Evolutionary conservation across 208 protist species (phyloP), one percentile per base, ranked within the genome.

Genomic region (Leishmania arabica): DNA sequence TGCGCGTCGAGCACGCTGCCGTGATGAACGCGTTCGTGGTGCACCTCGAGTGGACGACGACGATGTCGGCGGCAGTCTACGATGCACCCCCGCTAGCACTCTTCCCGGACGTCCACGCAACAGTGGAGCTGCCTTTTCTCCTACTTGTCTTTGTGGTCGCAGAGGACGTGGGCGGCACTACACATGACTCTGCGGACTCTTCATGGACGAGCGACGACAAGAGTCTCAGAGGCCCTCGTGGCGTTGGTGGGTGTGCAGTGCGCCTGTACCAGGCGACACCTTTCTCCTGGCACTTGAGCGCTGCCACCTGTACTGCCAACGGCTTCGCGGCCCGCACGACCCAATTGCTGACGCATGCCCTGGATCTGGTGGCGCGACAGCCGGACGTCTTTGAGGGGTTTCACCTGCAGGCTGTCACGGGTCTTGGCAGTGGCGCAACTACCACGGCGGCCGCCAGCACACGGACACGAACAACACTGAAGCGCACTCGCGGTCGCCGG

Each of bases 231-330:
- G 40, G 31, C 17, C 4, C 45, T 45, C n/a, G 31, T 42, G 40
- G 42, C 13, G 54, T 17, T 17, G 42, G 8, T 40, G 27, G 66
- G 3, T 31, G 31, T 49, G 3, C 31, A 4, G 77, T 68, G 53
- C 82, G 73, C 45, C 73, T 85, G 11, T 79, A 82, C 37, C 82
- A 85, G 34, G 82, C 31, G n/a, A 85, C 82, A 1, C 77, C 82
- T 13, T 81, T 85, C 54, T 76, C 82, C 8, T 85, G 82, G 77
- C 51, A 45, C 31, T 1, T 85, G n/a, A 64, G 60, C 31, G 58
- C 9, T 40, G 40, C 49, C 5, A 45, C 21, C 51, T 79, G 82
- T 56, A 60, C 76, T 24, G 56, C 8, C 6, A 42, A 31, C 13
- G 77, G 77, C 27, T 34, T 64, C 40, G 78, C 49, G 27, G 82